Percentiles rank a stretch among this genome's conserved stretches.
phyloP scores from a whole-genome alignment of 176 grass and related monocot genomes.

The Poa pratensis region DNA sequence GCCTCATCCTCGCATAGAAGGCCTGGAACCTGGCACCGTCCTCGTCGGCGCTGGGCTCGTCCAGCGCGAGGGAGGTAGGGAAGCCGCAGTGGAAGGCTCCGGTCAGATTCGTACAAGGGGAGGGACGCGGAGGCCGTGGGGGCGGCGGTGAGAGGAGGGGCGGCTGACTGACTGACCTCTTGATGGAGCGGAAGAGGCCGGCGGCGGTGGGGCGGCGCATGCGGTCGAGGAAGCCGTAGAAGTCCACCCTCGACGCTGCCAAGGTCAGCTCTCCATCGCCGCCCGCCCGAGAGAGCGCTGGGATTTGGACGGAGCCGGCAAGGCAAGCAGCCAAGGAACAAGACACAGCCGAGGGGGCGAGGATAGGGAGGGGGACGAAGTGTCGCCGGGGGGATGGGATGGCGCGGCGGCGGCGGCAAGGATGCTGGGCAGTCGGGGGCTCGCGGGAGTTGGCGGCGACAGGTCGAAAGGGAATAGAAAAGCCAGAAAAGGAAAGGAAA shows the following conservation, averaged over 20 bases:
- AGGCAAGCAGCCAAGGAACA: not conserved
- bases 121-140: not conserved
- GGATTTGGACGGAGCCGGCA: not conserved
- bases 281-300: not conserved
- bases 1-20: slow-evolving; percentile 43
- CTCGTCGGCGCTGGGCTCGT: slow-evolving; percentile 56
- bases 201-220: slow-evolving; percentile 83
- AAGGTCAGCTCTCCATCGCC: slow-evolving; percentile 53
- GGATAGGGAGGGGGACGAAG: too few relatives aligned
- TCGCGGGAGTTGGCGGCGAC: too few relatives aligned
- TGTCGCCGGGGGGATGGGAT: too few relatives aligned
- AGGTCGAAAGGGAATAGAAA: too few relatives aligned
- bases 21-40: slow-evolving; percentile 60
- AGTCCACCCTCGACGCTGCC: slow-evolving; percentile 60
- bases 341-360: too few relatives aligned
- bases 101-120: not conserved
- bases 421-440: too few relatives aligned
- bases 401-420: too few relatives aligned
- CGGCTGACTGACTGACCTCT: slow-evolving; percentile 47
- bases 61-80: slow-evolving; percentile 65
- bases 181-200: slow-evolving; percentile 75
- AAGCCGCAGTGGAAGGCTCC: slow-evolving; percentile 55
- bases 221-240: slow-evolving; percentile 79
- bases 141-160: too few relatives aligned
- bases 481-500: too few relatives aligned